A percentile compares a stretch with the other conserved stretches of the same genome.
These are phyloP conservation scores for Chenopodium suecicum DNA, from an alignment of 148 eudicot genomes.

Conservation along the genomic window DNA sequence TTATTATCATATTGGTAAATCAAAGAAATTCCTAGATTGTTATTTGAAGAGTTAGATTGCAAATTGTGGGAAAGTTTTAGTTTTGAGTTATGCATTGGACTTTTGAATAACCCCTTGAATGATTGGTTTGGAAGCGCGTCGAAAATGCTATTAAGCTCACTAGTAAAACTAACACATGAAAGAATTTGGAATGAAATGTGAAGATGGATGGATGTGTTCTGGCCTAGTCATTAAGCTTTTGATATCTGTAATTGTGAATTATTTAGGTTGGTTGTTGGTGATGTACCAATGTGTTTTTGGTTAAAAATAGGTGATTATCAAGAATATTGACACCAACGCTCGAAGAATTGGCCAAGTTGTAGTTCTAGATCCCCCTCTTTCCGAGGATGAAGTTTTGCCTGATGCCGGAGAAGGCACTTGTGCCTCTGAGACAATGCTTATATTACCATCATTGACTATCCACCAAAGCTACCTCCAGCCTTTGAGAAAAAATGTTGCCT, in stretches of 20 bases:
- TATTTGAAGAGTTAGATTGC: too few species aligned
- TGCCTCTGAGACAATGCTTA: conserved; percentile 41
- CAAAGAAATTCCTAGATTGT: too few species aligned
- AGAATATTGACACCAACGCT: conserved; percentile 50
- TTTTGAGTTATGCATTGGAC: too few species aligned
- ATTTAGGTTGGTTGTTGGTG: neutral
- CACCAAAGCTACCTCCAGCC: conserved; percentile 25
- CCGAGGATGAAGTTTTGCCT: conserved; percentile 25
- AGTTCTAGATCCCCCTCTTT: conserved; percentile 70
- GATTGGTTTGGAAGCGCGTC: neutral
- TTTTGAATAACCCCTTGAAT: too few species aligned
- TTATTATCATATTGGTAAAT: too few species aligned
- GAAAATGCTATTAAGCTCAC: neutral
- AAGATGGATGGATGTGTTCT: neutral
- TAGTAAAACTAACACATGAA: too few species aligned
- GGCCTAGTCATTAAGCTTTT: too few species aligned
- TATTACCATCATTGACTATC: conserved; percentile 59
- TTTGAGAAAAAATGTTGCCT: conserved; percentile 57
- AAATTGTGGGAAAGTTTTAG: too few species aligned
- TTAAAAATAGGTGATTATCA: conserved; percentile 49
- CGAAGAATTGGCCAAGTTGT: conserved; percentile 71
- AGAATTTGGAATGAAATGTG: neutral
- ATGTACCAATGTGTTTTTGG: neutral
- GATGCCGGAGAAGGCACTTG: conserved; percentile 28
- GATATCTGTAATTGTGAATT: too few species aligned